A percentile compares a stretch with the other conserved stretches of the same genome.
phyloP scores from a whole-genome alignment of 129 eudicot species.

The Flaveria linearis region DNA sequence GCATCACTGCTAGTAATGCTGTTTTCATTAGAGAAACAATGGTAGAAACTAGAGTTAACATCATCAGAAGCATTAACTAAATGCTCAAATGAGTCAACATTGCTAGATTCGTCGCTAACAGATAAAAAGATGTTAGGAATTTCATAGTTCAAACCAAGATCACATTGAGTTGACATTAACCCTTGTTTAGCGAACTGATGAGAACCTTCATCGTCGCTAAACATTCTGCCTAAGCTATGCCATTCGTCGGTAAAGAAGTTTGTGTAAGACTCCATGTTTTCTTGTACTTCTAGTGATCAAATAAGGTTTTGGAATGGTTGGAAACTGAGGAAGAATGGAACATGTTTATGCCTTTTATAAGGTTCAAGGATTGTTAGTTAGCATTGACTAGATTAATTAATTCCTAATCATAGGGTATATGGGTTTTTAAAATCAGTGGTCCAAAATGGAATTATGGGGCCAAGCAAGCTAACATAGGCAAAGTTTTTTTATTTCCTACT shows the following conservation, averaged over 20 bases:
- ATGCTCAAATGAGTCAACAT: conserved; percentile 24
- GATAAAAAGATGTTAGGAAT: neutral
- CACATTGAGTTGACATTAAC: neutral
- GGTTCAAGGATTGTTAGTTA: conserved; percentile 28
- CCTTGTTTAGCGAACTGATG: conserved; percentile 24
- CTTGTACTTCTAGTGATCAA: conserved; percentile 3
- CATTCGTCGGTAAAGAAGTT: conserved; percentile 68
- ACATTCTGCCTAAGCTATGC: conserved; percentile 57
- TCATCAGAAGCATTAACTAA: conserved; percentile 25
- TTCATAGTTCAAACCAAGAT: neutral
- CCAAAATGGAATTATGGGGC: too few species aligned
- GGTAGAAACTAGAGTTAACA: conserved; percentile 28
- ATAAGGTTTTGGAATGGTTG: conserved; percentile 29
- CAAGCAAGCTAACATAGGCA: too few species aligned
- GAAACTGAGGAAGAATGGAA: conserved; percentile 26
- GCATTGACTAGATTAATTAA: conserved; percentile 50
- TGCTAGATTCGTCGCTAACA: conserved; percentile 20
- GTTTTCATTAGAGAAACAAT: conserved; percentile 58
- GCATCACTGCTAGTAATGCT: conserved; percentile 39
- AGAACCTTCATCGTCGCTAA: conserved; percentile 40
- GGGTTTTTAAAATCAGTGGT: too few species aligned
- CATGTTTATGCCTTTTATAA: conserved; percentile 42
- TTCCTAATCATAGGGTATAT: conserved; percentile 37
- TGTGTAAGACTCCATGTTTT: conserved; percentile 55
- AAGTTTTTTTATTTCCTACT: too few species aligned